Conservation (phyloP, 768 basidiomycete genomes). For the Mycena kentingensis region DNA sequence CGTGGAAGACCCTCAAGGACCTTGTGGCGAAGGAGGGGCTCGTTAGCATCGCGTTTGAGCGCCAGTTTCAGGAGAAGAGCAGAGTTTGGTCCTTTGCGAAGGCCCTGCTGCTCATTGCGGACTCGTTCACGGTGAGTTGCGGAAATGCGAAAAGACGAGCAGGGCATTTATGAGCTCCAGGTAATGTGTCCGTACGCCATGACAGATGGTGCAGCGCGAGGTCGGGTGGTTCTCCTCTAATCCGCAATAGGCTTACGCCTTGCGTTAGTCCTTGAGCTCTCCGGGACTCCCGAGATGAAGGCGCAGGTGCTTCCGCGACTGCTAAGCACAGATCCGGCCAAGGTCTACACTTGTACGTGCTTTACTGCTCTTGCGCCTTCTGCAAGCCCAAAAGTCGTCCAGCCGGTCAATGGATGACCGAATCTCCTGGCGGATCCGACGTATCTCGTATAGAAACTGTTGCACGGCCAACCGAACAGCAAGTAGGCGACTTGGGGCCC, state of each 20-base stretch:
- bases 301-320: slow-evolving; percentile 58
- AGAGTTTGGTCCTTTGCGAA: slow-evolving; percentile 70
- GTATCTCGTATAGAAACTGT: slow-evolving; percentile 73
- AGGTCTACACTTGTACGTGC: not conserved
- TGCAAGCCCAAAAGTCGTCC: slow-evolving; percentile 60
- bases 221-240: slow-evolving; percentile 28
- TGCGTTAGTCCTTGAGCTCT: slow-evolving; percentile 60
- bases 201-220: slow-evolving; percentile 76
- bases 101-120: slow-evolving; percentile 59
- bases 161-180: slow-evolving; percentile 36
- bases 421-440: slow-evolving; percentile 73
- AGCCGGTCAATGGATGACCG: slow-evolving; percentile 85
- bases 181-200: slow-evolving; percentile 76
- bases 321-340: slow-evolving; percentile 46
- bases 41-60: slow-evolving; percentile 68
- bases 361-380: not conserved
- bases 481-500: slow-evolving; percentile 26
- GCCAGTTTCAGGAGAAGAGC: slow-evolving; percentile 60
- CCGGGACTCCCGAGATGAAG: slow-evolving; percentile 63
- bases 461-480: slow-evolving; percentile 39
- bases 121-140: slow-evolving; percentile 55
- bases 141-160: too few species aligned
- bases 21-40: slow-evolving; percentile 64
- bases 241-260: not conserved
- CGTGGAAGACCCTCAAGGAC: slow-evolving; percentile 69